Percentiles rank a stretch among this genome's conserved stretches.
Conservation (phyloP, 176 grass and related monocot genomes). For the Melocanna baccifera region DNA sequence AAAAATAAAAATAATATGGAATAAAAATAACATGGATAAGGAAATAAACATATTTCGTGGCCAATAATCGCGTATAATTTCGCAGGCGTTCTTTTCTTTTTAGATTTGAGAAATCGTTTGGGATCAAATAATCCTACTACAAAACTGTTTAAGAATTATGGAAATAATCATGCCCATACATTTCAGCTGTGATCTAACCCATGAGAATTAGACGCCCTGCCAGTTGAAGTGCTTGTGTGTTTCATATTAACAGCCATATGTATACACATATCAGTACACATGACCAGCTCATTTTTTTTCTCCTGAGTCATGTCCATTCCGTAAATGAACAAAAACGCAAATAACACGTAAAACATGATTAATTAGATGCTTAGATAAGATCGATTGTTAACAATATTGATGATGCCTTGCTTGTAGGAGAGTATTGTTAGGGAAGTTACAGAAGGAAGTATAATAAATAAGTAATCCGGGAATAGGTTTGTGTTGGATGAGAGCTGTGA, state of each 20-base stretch:
- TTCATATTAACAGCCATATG: too few relatives aligned
- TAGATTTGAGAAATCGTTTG: too few relatives aligned
- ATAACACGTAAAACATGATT: background rate
- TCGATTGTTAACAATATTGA: background rate
- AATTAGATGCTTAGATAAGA: conserved; percentile 9
- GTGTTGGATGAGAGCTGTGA: conserved; percentile 54
- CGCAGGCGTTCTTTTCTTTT: too few relatives aligned
- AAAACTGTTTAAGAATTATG: background rate
- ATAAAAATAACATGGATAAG: too few relatives aligned
- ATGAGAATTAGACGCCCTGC: background rate
- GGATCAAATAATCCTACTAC: too few relatives aligned
- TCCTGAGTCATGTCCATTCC: background rate
- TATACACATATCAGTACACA: too few relatives aligned
- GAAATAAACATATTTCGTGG: too few relatives aligned
- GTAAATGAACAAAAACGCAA: conserved; percentile 11
- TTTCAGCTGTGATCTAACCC: background rate
- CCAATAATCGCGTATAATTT: too few relatives aligned
- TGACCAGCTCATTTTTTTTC: background rate
- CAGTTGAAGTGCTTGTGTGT: too few relatives aligned
- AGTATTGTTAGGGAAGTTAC: conserved; percentile 57
- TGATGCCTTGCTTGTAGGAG: conserved; percentile 14
- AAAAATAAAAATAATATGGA: background rate
- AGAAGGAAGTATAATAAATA: conserved; percentile 32
- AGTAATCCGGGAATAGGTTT: conserved; percentile 41
- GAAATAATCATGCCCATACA: background rate